A percentile compares a stretch with the other conserved stretches of the same genome.
Evolutionary conservation across 129 eudicot genomes (phyloP).

Genomic region (Mikania micrantha): DNA sequence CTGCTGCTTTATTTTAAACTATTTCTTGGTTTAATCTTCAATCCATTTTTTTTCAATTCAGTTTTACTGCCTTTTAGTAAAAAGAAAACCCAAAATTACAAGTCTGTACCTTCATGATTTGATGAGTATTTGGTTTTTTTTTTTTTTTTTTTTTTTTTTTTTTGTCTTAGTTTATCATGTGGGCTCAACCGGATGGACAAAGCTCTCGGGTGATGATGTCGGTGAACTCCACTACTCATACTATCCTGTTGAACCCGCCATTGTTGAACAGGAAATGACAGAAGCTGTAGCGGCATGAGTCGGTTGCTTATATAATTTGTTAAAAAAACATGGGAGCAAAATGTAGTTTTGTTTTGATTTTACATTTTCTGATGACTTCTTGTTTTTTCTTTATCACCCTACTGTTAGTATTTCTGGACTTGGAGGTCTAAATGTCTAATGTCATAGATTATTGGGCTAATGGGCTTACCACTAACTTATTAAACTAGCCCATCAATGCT

Average conservation of each 20-base stretch:
- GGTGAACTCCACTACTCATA: constrained; percentile 86
- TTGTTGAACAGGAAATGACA: constrained; percentile 83
- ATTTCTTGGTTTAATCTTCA: too few species aligned
- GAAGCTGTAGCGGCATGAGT: constrained; percentile 52
- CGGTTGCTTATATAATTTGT: neutral
- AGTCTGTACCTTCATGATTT: neutral
- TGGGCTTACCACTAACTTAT: too few species aligned
- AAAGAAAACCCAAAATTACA: too few species aligned
- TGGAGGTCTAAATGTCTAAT: too few species aligned
- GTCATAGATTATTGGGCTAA: too few species aligned
- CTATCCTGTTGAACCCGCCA: constrained; percentile 63
- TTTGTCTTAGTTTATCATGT: constrained; percentile 65
- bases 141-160: too few species aligned
- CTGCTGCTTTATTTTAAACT: too few species aligned
- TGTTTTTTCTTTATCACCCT: neutral
- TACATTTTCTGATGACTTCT: neutral
- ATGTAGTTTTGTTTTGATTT: constrained; percentile 9
- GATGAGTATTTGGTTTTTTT: neutral
- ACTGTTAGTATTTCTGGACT: too few species aligned
- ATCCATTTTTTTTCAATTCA: too few species aligned
- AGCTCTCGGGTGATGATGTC: constrained; percentile 86
- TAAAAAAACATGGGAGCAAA: neutral
- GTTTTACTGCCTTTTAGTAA: too few species aligned
- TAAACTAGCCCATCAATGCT: too few species aligned
- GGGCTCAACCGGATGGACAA: constrained; percentile 93